Conservation (phyloP, 495 filamentous ascomycete genomes). For the Tetracladium setigerum region DNA sequence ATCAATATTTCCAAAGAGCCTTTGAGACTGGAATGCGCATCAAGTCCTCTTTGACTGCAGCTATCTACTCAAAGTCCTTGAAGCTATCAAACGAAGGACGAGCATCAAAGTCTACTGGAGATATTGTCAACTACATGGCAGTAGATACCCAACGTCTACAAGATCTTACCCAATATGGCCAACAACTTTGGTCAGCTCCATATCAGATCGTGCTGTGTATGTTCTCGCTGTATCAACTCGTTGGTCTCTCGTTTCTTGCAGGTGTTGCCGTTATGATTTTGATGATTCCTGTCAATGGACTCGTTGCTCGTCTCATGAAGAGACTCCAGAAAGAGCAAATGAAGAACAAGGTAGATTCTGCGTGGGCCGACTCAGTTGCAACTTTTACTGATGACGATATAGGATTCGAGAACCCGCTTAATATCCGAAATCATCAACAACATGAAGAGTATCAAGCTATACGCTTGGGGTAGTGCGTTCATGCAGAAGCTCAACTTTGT, state of each 20-base stretch:
- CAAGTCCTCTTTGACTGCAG: constrained; percentile 78
- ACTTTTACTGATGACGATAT: constrained; percentile 72
- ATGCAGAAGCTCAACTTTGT: constrained; percentile 95
- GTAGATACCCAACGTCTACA: constrained; percentile 93
- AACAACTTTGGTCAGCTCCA: constrained; percentile 91
- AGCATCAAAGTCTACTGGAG: constrained; percentile 84
- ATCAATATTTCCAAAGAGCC: constrained; percentile 94
- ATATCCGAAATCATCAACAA: constrained; percentile 99
- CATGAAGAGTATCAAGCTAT: constrained; percentile 98
- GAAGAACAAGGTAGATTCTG: constrained; percentile 70
- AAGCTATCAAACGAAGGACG: constrained; percentile 89
- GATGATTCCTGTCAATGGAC: constrained; percentile 94
- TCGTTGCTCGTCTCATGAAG: constrained; percentile 92
- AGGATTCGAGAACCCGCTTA: constrained; percentile 84
- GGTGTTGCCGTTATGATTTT: constrained; percentile 93
- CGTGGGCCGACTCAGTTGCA: background rate
- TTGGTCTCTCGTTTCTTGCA: constrained; percentile 93
- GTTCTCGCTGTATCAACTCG: constrained; percentile 87
- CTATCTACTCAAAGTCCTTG: constrained; percentile 88
- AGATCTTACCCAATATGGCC: constrained; percentile 91
- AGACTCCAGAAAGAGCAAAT: constrained; percentile 91
- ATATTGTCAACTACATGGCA: constrained; percentile 99
- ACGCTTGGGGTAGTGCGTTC: constrained; percentile 94
- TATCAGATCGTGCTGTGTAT: constrained; percentile 96
- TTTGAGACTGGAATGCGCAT: constrained; percentile 97